Conservation (phyloP, 2,329 filamentous ascomycete species). For the Penicillium crustosum region DNA sequence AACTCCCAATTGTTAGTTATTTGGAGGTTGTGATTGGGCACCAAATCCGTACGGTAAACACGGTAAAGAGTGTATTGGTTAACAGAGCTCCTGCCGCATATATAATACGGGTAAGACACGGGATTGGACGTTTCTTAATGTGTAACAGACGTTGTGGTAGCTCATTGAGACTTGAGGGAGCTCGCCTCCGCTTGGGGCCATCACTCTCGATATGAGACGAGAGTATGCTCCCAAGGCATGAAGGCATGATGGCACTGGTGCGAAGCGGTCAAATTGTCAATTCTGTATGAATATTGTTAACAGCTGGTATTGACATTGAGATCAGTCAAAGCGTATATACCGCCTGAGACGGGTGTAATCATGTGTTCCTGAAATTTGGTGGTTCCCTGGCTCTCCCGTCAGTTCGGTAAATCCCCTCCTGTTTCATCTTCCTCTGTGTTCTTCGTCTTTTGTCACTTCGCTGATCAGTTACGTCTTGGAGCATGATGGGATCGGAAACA, state of each 20-base stretch:
- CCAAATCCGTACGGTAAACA: neutral
- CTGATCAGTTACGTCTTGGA: neutral
- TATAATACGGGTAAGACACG: neutral
- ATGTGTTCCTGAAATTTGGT: neutral
- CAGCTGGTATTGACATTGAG: neutral
- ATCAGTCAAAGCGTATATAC: neutral
- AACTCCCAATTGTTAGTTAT: neutral
- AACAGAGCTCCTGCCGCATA: neutral
- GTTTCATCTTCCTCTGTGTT: neutral
- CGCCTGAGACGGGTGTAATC: neutral
- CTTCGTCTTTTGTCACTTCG: neutral
- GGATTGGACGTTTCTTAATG: neutral
- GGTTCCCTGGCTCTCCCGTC: constrained; percentile 4
- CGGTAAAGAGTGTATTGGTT: neutral
- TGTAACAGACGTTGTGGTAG: neutral
- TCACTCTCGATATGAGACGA: neutral
- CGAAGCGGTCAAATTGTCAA: neutral
- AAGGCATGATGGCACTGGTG: neutral
- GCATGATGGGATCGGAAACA: neutral
- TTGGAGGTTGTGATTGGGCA: neutral
- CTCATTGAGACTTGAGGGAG: neutral
- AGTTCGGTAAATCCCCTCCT: constrained; percentile 5
- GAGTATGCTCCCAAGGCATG: neutral
- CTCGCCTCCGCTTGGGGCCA: neutral
- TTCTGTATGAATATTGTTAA: neutral